A percentile compares a stretch with the other conserved stretches of the same genome.
These are phyloP conservation scores for Pseudonitzschia pungens DNA, from an alignment of 108 stramenopile genomes.

Conservation along the genomic window DNA sequence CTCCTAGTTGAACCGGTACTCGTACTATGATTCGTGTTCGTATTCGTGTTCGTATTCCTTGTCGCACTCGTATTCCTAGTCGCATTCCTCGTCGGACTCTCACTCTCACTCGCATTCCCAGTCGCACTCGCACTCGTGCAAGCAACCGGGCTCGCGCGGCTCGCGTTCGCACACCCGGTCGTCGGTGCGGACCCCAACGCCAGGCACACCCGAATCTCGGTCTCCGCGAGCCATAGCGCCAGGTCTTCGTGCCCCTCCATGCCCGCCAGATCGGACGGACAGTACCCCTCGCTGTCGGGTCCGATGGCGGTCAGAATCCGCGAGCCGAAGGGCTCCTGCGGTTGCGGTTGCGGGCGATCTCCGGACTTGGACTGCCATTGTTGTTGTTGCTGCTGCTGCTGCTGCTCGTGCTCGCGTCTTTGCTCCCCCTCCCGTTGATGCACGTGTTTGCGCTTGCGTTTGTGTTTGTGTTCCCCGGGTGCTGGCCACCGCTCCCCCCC, in stretches of 20 bases:
- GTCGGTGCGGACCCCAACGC: neutral
- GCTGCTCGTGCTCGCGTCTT: no score
- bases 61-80: no score
- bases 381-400: neutral
- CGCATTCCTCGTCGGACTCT: no score
- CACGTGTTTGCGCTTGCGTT: no score
- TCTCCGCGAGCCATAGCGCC: conserved; percentile 36
- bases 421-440: no score
- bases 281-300: conserved; percentile 72
- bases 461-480: no score
- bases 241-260: conserved; percentile 65
- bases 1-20: conserved; percentile 3
- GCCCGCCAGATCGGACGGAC: conserved; percentile 84
- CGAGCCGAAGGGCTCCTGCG: neutral
- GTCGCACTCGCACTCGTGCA: no score
- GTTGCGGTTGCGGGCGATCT: neutral
- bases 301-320: conserved; percentile 40
- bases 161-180: no score
- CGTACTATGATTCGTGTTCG: neutral
- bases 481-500: no score
- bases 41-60: neutral
- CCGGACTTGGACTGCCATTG: neutral
- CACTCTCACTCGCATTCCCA: no score
- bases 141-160: no score
- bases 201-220: conserved; percentile 34